Evolutionary conservation across 2,329 filamentous ascomycete genomes (phyloP).

Genomic region (Phoma sp.): DNA sequence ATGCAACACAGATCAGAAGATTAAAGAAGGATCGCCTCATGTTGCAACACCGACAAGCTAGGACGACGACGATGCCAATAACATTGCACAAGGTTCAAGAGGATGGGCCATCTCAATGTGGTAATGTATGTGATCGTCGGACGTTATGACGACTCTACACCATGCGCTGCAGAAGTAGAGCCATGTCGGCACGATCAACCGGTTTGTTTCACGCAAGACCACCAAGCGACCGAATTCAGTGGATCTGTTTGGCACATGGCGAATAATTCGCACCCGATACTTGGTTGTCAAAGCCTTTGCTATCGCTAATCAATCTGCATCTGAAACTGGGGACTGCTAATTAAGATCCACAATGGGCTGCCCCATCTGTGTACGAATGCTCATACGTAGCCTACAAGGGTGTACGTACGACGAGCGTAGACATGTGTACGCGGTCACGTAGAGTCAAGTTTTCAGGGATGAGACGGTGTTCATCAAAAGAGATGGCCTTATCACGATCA

Average conservation of each 20-base stretch:
- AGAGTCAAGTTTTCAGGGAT: background rate
- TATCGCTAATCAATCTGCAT: slow-evolving; percentile 10
- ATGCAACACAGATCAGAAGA: background rate
- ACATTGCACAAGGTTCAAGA: background rate
- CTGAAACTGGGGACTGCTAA: slow-evolving; percentile 12
- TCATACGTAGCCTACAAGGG: slow-evolving; percentile 1
- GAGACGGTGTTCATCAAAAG: background rate
- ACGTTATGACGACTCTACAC: background rate
- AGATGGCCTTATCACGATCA: background rate
- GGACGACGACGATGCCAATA: background rate
- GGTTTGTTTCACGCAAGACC: background rate
- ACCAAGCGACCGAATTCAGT: slow-evolving; percentile 1
- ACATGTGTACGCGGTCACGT: slow-evolving; percentile 7
- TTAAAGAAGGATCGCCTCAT: background rate
- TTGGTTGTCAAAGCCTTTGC: background rate
- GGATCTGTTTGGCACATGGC: slow-evolving; percentile 7
- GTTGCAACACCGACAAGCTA: background rate
- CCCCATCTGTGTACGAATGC: slow-evolving; percentile 1
- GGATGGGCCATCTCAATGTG: background rate
- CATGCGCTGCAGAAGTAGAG: background rate
- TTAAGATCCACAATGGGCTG: slow-evolving; percentile 10
- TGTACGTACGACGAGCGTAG: background rate
- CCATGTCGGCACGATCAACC: background rate
- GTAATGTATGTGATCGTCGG: background rate
- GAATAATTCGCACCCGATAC: background rate